A percentile compares a stretch with the other conserved stretches of the same genome.
Conservation (phyloP, 1,139 yeast species). For the Geotrichum histeridarum region DNA sequence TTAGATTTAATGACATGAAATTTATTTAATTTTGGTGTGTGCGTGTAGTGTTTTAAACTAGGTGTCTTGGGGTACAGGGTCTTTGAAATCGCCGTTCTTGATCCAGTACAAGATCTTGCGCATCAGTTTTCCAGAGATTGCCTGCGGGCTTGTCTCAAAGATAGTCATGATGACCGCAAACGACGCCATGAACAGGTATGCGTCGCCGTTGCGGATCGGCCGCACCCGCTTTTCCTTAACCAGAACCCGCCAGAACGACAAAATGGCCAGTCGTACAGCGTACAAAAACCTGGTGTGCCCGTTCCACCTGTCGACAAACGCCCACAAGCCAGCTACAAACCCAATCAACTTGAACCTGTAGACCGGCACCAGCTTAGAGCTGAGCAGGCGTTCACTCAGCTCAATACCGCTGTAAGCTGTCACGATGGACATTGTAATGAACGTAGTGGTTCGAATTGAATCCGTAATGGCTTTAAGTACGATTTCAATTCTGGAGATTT, state of each 20-base stretch:
- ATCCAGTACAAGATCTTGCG: slow-evolving; percentile 36
- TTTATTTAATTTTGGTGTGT: no score
- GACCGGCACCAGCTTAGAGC: slow-evolving; percentile 31
- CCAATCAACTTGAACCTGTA: slow-evolving; percentile 38
- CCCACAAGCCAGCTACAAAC: slow-evolving; percentile 40
- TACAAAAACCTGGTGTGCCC: slow-evolving; percentile 37
- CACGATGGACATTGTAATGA: slow-evolving; percentile 36
- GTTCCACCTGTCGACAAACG: slow-evolving; percentile 34
- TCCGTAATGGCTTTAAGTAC: slow-evolving; percentile 24
- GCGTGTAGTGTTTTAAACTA: not conserved
- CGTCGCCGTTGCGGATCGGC: slow-evolving; percentile 34
- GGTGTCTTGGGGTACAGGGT: slow-evolving; percentile 22
- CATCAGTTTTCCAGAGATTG: slow-evolving; percentile 33
- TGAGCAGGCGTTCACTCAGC: slow-evolving; percentile 33
- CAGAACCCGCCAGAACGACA: slow-evolving; percentile 38
- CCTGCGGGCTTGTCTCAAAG: slow-evolving; percentile 34
- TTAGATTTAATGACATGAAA: no score
- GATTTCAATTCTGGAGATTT: not conserved
- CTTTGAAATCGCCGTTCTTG: slow-evolving; percentile 30
- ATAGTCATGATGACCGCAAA: slow-evolving; percentile 36
- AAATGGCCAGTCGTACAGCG: slow-evolving; percentile 36
- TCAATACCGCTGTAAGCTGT: slow-evolving; percentile 41
- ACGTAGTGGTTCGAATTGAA: slow-evolving; percentile 32
- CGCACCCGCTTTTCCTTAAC: slow-evolving; percentile 28
- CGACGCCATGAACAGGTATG: slow-evolving; percentile 33